These are phyloP conservation scores for Calycina herbarum DNA, from an alignment of 2,329 filamentous ascomycete species.

Conservation along the genomic window DNA sequence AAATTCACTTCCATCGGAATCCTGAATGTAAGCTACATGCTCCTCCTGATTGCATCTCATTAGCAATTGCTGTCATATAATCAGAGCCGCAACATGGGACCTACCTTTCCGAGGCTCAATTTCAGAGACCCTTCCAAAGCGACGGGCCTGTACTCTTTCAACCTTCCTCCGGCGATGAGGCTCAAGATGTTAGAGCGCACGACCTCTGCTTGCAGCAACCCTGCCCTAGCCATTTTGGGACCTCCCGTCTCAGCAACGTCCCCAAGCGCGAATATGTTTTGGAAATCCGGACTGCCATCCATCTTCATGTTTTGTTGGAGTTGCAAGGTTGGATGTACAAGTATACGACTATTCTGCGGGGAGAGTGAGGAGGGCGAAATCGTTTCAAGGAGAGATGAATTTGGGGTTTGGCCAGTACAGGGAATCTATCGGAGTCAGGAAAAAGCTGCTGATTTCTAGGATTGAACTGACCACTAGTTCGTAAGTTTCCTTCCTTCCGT, in stretches of 20 bases:
- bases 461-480: slow-evolving; percentile 42
- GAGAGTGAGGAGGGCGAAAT: slow-evolving; percentile 39
- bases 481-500: slow-evolving; percentile 37
- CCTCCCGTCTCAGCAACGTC: slow-evolving; percentile 50
- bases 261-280: slow-evolving; percentile 51
- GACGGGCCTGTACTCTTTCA: slow-evolving; percentile 35
- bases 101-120: slow-evolving; percentile 40
- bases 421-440: slow-evolving; percentile 39
- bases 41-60: slow-evolving; percentile 14
- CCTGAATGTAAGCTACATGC: slow-evolving; percentile 19
- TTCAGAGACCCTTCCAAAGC: slow-evolving; percentile 41
- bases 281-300: slow-evolving; percentile 19
- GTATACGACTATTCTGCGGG: slow-evolving; percentile 34
- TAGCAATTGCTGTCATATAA: background rate
- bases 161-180: slow-evolving; percentile 38
- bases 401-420: slow-evolving; percentile 49
- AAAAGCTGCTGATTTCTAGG: slow-evolving; percentile 2
- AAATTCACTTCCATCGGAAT: slow-evolving; percentile 21
- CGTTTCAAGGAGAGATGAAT: slow-evolving; percentile 40
- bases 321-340: slow-evolving; percentile 48
- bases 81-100: background rate
- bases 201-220: slow-evolving; percentile 45
- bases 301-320: background rate
- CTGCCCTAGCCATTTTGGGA: slow-evolving; percentile 46
- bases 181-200: slow-evolving; percentile 48